Evolutionary conservation across 768 basidiomycete species (phyloP), one percentile per base, ranked within the genome.

Genomic region (Panus rudis): DNA sequence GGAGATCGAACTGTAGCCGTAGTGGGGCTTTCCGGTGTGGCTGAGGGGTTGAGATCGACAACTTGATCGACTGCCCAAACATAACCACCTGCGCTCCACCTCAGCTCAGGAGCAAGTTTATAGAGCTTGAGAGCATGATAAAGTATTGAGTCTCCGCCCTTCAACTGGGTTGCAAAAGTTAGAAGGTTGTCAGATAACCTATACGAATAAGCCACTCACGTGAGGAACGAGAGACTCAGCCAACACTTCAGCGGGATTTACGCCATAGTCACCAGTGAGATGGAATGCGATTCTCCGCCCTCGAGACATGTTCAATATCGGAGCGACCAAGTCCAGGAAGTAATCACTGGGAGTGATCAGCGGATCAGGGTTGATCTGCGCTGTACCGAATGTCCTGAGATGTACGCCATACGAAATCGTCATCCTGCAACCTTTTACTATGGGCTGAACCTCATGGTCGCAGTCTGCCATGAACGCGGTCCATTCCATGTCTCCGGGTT

Each of bases 31-130:
- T 37, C 41, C 16, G 43, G 49, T 4, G 44, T 41, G 13, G 43
- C 47, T 4, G 48, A 51, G 2, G 59, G 54, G 39, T 43, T 56
- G 43, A 75, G 72, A 53, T 88, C 83, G 16, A 88, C 80, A 0
- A 75, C 72, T 39, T 76, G 75, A 53, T 84, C 81, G 20, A 76
- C 68, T 0, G 85, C 79, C 87, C 88, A 90, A 48, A 90, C 70
- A 58, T 83, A 88, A 16, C 85, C 85, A 2, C 85, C 86, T 24
- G 88, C 87, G 14, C 80, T 78, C 81, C 84, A 90, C 46, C 83
- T 83, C 1, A 90, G 70, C 47, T 83, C 83, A 0, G 84, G 83
- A 1, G 65, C 60, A 35, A 90, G 76, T 47, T 87, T 87, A 68
- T 79, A 86, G 28, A 81, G 60, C 59, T 84, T 86, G 57, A 89